phyloP scores from a whole-genome alignment of 805 yeast species.

The Zygoascus bituminiphila region DNA sequence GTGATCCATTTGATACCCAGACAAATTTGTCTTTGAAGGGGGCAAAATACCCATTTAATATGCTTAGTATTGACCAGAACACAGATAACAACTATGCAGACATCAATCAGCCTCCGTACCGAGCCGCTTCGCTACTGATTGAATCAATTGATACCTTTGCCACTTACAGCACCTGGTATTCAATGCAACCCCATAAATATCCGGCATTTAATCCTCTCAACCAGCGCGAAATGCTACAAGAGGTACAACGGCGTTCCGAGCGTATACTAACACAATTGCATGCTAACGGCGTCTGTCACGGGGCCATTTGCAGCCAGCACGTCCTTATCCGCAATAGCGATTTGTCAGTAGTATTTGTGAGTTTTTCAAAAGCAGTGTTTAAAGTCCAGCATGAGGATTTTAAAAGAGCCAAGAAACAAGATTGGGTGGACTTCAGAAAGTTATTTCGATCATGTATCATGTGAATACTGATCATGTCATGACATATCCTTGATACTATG shows the following conservation, averaged over 20 bases:
- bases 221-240: background rate
- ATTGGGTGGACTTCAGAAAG: background rate
- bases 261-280: background rate
- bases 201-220: background rate
- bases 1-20: constrained; percentile 11
- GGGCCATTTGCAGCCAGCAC: background rate
- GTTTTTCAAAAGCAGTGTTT: background rate
- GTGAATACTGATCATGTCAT: no score
- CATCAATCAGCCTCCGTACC: background rate
- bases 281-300: constrained; percentile 4
- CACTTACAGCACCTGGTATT: constrained; percentile 9
- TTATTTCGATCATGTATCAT: no score
- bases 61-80: background rate
- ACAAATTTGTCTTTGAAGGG: no score
- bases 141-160: constrained; percentile 6
- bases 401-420: background rate
- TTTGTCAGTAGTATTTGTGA: constrained; percentile 1
- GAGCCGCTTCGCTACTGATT: constrained; percentile 1
- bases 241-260: background rate
- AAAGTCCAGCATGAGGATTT: background rate
- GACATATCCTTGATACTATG: no score
- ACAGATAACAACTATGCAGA: background rate
- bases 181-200: background rate
- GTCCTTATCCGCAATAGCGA: background rate
- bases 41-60: no score